Evolutionary conservation across 176 grass and related monocot species (phyloP), one percentile per base, ranked within the genome.

Genomic region (Oryza longistaminata): DNA sequence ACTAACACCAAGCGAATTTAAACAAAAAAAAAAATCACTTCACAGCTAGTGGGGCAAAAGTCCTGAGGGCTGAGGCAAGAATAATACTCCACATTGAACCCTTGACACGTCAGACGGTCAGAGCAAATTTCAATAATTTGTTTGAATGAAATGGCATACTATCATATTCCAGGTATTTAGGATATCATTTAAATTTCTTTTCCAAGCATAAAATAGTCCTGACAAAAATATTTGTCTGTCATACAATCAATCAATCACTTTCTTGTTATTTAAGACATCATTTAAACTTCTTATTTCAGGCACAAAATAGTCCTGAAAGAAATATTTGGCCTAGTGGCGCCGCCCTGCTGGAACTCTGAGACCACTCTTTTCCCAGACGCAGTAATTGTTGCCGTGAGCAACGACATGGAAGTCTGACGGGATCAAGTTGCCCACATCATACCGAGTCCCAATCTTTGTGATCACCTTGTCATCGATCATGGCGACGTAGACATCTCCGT

Each of bases 311-410:
- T 26, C 52, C 73, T 14, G 35, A 43, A 81, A 42, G 39, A 40
- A 40, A 40, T 40, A 27, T 70, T 6, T 1, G 0, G 48, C 0
- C 11, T 40, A 40, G 16, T 81, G 87, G 82, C n/a, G 84, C 10
- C 87, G 82, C 3, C 53, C 88, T 0, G 81, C 79, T 4, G 58
- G 61, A 33, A 86, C 40, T 45, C 75, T 27, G 2, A 81, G 62
- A 21, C 86, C 78, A 1, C 10, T 64, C 85, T 94, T 97, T 92
- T 97, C 92, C 94, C 92, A 97, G 1, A 97, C 52, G 25, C 91
- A 91, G 85, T 94, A 97, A 88, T 92, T 90, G 16, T 44, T 92
- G 14, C 94, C 94, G 21, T 93, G 89, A 6, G 87, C 74, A 3
- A 84, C 90, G 12, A 31, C 42, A 0, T 81, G 91, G 61, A 90